Base-by-base conservation (phyloP, 768 basidiomycete genomes). In the Russula brevipes region DNA sequence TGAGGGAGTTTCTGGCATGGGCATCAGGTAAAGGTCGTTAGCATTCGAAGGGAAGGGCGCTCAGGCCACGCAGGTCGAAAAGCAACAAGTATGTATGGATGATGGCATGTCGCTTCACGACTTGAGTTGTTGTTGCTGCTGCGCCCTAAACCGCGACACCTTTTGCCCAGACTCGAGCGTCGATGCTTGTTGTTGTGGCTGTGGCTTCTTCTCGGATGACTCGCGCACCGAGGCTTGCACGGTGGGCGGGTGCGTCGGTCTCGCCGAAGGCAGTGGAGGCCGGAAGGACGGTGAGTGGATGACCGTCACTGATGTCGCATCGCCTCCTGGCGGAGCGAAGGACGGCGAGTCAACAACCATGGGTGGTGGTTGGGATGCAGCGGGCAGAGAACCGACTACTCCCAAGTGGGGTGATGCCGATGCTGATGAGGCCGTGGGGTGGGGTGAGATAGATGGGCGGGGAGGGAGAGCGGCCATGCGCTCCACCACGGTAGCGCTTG, bases 271-370 rank as follows among this genome's bases (percentile, higher is more conserved):
- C 1, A 58, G 61, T 7, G 67, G 57, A 16, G 62, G 57, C 3
- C 50, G 63, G 66, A 69, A 72, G 0, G 72, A 72, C 11, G 72
- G 69, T 6, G 70, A 70, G 41, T 69, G n/a, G n/a, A n/a, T n/a
- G n/a, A n/a, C n/a, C n/a, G n/a, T n/a, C n/a, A n/a, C 44, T 39
- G 12, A 8, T 19, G 0, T 24, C 4, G 17, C 55, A 4, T 5
- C 42, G 39, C 16, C 19, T 14, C 11, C 51, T 3, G 61, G 60
- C 4, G 60, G 58, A 2, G 47, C 36, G 30, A 66, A 65, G 16
- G 69, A 67, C 7, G 70, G 69, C 30, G 69, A 71, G 10, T 66
- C 61, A 45, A 68, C 19, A 24, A 65, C 60, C 57, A 45, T 52
- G 30, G 57, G 10, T n/a, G 47, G 57, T 5, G 24, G 7, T 14